Conservation (phyloP, 805 yeast genomes). For the Danielia oregonensis region DNA sequence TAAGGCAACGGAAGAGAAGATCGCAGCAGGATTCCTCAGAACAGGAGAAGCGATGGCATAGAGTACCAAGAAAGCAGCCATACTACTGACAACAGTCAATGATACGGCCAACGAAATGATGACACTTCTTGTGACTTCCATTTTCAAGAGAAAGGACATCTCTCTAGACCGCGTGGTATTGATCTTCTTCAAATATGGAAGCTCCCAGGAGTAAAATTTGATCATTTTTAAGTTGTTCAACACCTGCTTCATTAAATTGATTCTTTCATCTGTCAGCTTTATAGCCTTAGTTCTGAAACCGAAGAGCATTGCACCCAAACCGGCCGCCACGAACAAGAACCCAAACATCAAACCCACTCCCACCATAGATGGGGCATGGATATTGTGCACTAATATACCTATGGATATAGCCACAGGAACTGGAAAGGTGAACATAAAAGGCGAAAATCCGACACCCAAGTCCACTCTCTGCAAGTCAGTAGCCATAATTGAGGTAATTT, state of each 20-base stretch:
- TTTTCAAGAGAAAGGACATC: slow-evolving; percentile 4
- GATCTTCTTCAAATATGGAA: slow-evolving; percentile 5
- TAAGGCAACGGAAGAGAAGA: slow-evolving; percentile 9
- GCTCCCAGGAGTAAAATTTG: slow-evolving; percentile 11
- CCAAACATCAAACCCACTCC: slow-evolving; percentile 7
- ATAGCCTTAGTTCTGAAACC: slow-evolving; percentile 3
- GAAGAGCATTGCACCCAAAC: slow-evolving; percentile 5
- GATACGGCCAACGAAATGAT: slow-evolving; percentile 6
- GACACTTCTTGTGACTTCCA: slow-evolving; percentile 4
- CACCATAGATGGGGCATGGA: slow-evolving; percentile 5
- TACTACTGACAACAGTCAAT: slow-evolving; percentile 2
- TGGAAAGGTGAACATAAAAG: slow-evolving; percentile 1
- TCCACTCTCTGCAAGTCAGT: slow-evolving; percentile 8
- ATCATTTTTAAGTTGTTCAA: slow-evolving; percentile 8
- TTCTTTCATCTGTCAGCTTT: slow-evolving; percentile 7
- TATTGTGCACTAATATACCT: slow-evolving; percentile 6
- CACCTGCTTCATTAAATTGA: slow-evolving; percentile 6
- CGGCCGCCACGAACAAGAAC: slow-evolving; percentile 2
- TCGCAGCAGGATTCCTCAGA: slow-evolving; percentile 4
- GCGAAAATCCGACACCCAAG: slow-evolving; percentile 5
- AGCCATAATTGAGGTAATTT: slow-evolving; percentile 8
- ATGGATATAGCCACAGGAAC: slow-evolving; percentile 7
- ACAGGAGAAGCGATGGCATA: slow-evolving; percentile 4
- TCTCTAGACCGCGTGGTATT: slow-evolving; percentile 1
- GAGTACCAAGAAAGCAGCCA: slow-evolving; percentile 7